Evolutionary conservation across 2,329 filamentous ascomycete species (phyloP).

Genomic region (Colletotrichum spinosum): DNA sequence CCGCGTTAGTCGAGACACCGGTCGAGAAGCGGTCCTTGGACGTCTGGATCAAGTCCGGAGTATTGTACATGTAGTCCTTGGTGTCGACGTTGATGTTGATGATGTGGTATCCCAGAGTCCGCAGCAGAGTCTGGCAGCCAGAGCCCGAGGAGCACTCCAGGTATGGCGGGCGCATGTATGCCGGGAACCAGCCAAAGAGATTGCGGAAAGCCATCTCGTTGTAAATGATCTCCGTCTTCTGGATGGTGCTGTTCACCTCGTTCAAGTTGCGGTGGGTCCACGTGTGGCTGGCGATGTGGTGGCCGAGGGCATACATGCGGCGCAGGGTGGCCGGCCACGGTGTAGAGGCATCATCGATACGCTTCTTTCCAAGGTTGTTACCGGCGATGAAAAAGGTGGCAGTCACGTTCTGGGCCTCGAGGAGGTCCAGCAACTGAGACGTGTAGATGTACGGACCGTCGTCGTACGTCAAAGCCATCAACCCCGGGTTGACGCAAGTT

Average conservation of each 20-base stretch:
- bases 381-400: conserved; percentile 58
- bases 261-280: conserved; percentile 50
- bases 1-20: conserved; percentile 45
- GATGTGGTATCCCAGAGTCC: conserved; percentile 66
- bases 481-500: conserved; percentile 49
- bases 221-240: conserved; percentile 44
- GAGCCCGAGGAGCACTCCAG: conserved; percentile 35
- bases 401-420: conserved; percentile 46
- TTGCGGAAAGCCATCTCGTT: conserved; percentile 49
- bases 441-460: conserved; percentile 60
- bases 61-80: conserved; percentile 69
- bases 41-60: conserved; percentile 55
- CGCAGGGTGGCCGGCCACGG: conserved; percentile 51
- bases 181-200: conserved; percentile 55
- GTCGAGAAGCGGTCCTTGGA: conserved; percentile 56
- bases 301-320: conserved; percentile 55
- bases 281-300: conserved; percentile 59
- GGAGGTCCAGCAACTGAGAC: conserved; percentile 52
- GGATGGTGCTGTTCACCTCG: conserved; percentile 39
- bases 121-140: conserved; percentile 34
- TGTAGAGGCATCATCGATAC: conserved; percentile 51
- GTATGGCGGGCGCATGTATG: conserved; percentile 59
- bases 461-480: conserved; percentile 59
- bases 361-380: conserved; percentile 54
- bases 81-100: conserved; percentile 70